Percentiles rank a stretch among this genome's conserved stretches.
Conservation (phyloP, 164 flowering plant species). For the Liriodendron chinense region DNA sequence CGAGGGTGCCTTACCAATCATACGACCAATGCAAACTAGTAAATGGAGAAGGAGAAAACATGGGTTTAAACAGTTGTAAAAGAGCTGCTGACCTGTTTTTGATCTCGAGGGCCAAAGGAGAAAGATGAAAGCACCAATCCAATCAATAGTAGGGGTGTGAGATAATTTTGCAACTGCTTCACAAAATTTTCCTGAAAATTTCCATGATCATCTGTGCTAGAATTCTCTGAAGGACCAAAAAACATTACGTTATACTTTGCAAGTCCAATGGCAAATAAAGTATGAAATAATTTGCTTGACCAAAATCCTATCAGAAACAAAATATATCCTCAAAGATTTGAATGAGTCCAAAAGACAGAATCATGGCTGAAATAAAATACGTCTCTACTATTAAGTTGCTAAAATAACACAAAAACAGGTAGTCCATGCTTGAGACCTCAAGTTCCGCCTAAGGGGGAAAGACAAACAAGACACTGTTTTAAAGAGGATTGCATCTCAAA, state of each 20-base stretch:
- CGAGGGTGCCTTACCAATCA: not conserved
- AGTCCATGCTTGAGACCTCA: too few species aligned
- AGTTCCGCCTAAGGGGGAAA: too few species aligned
- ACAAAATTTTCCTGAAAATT: conserved; percentile 49
- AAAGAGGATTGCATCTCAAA: too few species aligned
- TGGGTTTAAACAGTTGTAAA: not conserved
- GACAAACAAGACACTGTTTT: too few species aligned
- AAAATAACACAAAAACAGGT: too few species aligned
- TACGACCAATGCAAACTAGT: not conserved
- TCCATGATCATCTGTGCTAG: conserved; percentile 52
- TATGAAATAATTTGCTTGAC: not conserved
- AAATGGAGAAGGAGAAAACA: not conserved
- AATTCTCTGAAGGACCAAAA: conserved; percentile 40
- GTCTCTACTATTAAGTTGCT: too few species aligned
- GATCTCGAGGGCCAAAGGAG: conserved; percentile 49
- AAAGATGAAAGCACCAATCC: conserved; percentile 51
- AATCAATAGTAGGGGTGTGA: conserved; percentile 53
- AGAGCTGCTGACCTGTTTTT: conserved; percentile 44
- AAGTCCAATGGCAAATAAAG: not conserved
- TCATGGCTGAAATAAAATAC: too few species aligned
- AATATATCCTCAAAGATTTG: too few species aligned
- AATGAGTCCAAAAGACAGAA: too few species aligned
- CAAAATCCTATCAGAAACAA: too few species aligned
- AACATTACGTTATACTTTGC: not conserved
- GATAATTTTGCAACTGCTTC: conserved; percentile 45